Conservation (phyloP, 148 eudicot genomes). For the Euryodendron excelsum region DNA sequence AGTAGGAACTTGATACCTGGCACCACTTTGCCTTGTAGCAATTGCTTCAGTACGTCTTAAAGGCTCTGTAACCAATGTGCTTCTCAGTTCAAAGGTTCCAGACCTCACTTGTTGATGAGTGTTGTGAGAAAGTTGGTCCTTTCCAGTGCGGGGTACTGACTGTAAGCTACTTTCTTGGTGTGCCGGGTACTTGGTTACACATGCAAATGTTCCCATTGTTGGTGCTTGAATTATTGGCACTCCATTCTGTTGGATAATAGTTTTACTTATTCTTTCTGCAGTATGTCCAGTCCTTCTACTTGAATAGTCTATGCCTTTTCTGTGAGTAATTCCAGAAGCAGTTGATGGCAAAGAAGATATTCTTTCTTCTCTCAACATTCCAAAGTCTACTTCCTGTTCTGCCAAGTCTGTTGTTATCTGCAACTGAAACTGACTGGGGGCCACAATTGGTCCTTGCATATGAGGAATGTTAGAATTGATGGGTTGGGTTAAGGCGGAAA, state of each 20-base stretch:
- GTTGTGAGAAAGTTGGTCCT: conserved; percentile 11
- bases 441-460: conserved; percentile 19
- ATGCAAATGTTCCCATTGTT: conserved; percentile 7
- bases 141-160: background rate
- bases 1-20: conserved; percentile 16
- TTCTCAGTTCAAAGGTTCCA: conserved; percentile 19
- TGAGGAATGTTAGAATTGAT: conserved; percentile 18
- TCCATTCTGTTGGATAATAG: conserved; percentile 16
- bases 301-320: conserved; percentile 9
- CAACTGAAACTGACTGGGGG: conserved; percentile 21
- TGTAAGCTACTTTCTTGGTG: conserved; percentile 4
- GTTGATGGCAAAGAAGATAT: conserved; percentile 26
- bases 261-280: conserved; percentile 19
- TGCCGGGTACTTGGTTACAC: background rate
- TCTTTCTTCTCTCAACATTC: conserved; percentile 25
- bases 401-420: conserved; percentile 24
- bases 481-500: conserved; percentile 12
- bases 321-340: conserved; percentile 16
- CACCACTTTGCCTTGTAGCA: conserved; percentile 2
- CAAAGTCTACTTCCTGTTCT: conserved; percentile 16
- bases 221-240: conserved; percentile 23
- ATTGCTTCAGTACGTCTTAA: conserved; percentile 16
- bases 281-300: conserved; percentile 19
- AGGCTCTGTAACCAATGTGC: conserved; percentile 9
- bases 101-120: conserved; percentile 20